A percentile compares a stretch with the other conserved stretches of the same genome.
These are phyloP conservation scores for Rickenella mellea DNA, from an alignment of 768 basidiomycete species.

Conservation along the genomic window DNA sequence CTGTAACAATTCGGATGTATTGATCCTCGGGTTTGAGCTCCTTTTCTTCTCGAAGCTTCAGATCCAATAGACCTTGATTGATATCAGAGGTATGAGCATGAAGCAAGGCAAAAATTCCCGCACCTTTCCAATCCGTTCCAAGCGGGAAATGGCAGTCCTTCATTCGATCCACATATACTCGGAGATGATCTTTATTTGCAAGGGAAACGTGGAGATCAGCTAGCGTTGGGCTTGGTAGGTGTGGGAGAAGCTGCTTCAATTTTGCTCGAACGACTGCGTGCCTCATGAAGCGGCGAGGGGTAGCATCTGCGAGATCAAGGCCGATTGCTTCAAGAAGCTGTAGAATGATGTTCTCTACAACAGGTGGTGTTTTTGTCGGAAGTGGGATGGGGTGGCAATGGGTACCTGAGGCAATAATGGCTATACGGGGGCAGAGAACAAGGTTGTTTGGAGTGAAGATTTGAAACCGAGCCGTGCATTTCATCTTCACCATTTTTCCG, in stretches of 20 bases:
- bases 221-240: constrained; percentile 6
- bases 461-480: constrained; percentile 3
- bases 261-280: constrained; percentile 9
- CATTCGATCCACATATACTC: constrained; percentile 8
- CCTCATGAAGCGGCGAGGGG: constrained; percentile 10
- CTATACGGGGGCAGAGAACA: constrained; percentile 9
- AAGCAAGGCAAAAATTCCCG: not conserved
- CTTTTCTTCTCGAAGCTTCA: constrained; percentile 9
- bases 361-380: constrained; percentile 10
- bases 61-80: constrained; percentile 7
- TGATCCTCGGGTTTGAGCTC: constrained; percentile 5
- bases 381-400: constrained; percentile 17
- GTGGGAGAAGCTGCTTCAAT: constrained; percentile 6
- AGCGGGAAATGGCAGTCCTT: constrained; percentile 8
- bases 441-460: constrained; percentile 11
- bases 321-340: constrained; percentile 4
- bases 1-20: constrained; percentile 13
- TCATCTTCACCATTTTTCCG: constrained; percentile 4
- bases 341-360: constrained; percentile 3
- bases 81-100: not conserved
- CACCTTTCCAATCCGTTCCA: constrained; percentile 17
- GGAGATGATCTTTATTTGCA: constrained; percentile 14
- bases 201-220: constrained; percentile 19
- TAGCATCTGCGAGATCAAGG: constrained; percentile 13
- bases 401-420: constrained; percentile 8